phyloP scores from a whole-genome alignment of 345 rosid genomes.

The Linum trigynum region DNA sequence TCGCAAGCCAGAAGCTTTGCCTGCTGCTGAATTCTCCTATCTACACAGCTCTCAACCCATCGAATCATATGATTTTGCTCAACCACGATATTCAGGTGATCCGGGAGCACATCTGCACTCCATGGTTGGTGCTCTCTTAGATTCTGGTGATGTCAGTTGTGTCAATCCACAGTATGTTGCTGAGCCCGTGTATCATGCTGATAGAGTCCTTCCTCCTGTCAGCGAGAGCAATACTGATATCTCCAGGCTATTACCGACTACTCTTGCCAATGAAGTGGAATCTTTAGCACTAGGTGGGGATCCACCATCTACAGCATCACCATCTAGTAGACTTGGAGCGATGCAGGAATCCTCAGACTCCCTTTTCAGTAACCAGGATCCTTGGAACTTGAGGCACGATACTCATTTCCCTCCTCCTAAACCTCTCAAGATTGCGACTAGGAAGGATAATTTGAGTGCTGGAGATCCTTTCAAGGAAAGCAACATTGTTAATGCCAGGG shows the following conservation, averaged over 20 bases:
- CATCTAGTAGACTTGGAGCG: slow-evolving; percentile 22
- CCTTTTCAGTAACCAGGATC: slow-evolving; percentile 60
- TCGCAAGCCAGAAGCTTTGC: slow-evolving; percentile 17
- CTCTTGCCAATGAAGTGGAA: slow-evolving; percentile 22
- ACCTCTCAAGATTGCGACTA: slow-evolving; percentile 40
- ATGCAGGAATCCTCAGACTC: slow-evolving; percentile 44
- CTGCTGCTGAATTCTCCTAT: slow-evolving; percentile 21
- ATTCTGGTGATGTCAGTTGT: slow-evolving; percentile 28
- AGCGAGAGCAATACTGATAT: slow-evolving; percentile 28
- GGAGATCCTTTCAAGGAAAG: slow-evolving; percentile 39
- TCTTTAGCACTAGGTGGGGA: slow-evolving; percentile 16
- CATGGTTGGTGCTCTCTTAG: slow-evolving; percentile 26
- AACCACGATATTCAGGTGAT: slow-evolving; percentile 27
- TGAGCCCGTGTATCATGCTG: slow-evolving; percentile 21
- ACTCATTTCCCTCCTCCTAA: slow-evolving; percentile 47
- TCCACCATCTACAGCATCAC: slow-evolving; percentile 15
- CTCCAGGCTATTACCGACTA: slow-evolving; percentile 23
- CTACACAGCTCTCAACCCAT: slow-evolving; percentile 20
- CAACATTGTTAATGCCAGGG: slow-evolving; percentile 18
- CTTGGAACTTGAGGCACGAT: slow-evolving; percentile 46
- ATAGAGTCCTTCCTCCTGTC: slow-evolving; percentile 19
- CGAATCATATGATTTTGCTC: slow-evolving; percentile 24
- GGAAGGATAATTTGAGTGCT: slow-evolving; percentile 27
- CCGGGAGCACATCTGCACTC: slow-evolving; percentile 31
- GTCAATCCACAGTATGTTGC: slow-evolving; percentile 22